Percentiles rank a stretch among this genome's conserved stretches.
Conservation (phyloP, 805 yeast species). For the Ogataea populi-albae region DNA sequence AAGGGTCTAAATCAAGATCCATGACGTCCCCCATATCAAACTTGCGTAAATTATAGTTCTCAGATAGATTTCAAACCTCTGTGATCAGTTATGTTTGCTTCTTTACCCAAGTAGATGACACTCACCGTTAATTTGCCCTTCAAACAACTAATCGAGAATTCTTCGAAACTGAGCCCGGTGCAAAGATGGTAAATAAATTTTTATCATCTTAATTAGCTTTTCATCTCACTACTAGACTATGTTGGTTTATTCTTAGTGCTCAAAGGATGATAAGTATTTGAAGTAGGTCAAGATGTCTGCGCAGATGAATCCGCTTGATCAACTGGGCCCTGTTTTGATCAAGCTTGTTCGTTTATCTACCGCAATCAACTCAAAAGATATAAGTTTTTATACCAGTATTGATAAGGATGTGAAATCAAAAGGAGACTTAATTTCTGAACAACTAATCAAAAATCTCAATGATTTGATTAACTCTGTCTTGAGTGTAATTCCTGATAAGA, state of each 20-base stretch:
- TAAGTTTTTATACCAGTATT: conserved; percentile 67
- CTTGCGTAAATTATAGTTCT: no score
- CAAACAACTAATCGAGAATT: no score
- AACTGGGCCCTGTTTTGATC: conserved; percentile 46
- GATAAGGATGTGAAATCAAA: conserved; percentile 46
- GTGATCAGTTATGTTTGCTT: no score
- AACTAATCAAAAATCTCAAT: conserved; percentile 46
- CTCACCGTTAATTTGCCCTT: no score
- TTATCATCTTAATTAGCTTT: no score
- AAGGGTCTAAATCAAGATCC: conserved; percentile 36
- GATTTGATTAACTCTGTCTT: conserved; percentile 33
- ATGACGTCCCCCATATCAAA: conserved; percentile 10
- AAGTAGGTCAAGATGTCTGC: conserved; percentile 5
- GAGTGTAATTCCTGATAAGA: conserved; percentile 25
- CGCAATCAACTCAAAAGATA: conserved; percentile 73
- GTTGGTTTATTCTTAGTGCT: no score
- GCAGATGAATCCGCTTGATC: conserved; percentile 18
- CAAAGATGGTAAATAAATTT: no score
- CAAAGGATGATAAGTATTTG: no score
- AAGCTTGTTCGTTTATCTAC: conserved; percentile 63
- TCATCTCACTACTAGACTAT: no score
- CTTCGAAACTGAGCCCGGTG: no score
- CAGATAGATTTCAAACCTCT: no score
- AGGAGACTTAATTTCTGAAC: conserved; percentile 40
- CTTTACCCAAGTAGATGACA: no score